Base-by-base conservation (phyloP, 2,329 filamentous ascomycete genomes). In the Emericellopsis cladophorae region DNA sequence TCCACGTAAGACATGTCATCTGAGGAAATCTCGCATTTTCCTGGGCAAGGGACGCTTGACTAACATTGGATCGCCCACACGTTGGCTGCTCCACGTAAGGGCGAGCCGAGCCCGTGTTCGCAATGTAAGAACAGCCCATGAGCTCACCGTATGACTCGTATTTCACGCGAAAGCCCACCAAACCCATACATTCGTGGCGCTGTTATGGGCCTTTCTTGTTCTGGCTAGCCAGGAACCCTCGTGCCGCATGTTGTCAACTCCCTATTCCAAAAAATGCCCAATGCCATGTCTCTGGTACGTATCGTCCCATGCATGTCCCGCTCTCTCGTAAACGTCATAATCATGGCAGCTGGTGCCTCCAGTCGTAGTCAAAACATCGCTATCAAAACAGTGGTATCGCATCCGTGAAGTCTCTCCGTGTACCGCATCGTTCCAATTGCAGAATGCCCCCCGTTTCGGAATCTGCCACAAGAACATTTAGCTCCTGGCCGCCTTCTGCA, bases 401-500 rank as follows among this genome's bases (percentile, higher is more conserved):
- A 29, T 29, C 26, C 4, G 26, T 29, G 9, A 7, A 3, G 6
- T 29, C 26, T 29, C 26, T 29, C 26, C 12, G 26, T 12, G 8
- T 29, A 8, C 50, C 59, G 53, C 56, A 68, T 52, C 48, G 67
- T 48, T 79, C 74, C 36, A 82, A 65, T 51, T 79, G 70, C 49
- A 84, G 57, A 26, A 87, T 56, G 2, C 84, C 84, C 31, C 84
- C 84, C 31, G 83, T 74, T 41, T 67, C 62, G 31, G 57, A 58
- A 50, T 89, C 84, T 38, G 71, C 73, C 50, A 82, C 84, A 9
- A 84, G 70, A 2, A 86, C 66, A 40, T 77, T 72, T n/a, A 90
- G 58, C 42, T 81, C 74, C 41, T 74, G 70, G 0, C 83, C 84
- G 38, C 78, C 76, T 33, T 80, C 74, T 5, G 79, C 66, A 47